Evolutionary conservation across 108 stramenopile species (phyloP).

Genomic region (Fragilaria crotonensis): DNA sequence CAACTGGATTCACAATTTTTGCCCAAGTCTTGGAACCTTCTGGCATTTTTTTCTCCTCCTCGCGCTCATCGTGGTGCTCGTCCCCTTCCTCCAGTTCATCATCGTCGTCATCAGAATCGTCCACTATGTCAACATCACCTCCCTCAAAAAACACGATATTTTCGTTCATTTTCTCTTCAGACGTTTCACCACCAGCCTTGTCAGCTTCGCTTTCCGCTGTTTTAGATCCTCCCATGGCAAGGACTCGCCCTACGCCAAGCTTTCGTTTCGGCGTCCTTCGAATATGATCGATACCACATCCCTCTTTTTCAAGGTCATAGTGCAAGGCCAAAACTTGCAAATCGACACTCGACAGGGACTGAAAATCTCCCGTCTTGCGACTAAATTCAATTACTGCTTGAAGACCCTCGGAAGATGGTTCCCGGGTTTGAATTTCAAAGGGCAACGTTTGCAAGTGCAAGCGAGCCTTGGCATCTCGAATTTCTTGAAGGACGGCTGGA

Average conservation of each 20-base stretch:
- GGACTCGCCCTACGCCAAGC: constrained; percentile 45
- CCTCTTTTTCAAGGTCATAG: constrained; percentile 83
- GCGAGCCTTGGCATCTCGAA: constrained; percentile 70
- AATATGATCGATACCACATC: constrained; percentile 43
- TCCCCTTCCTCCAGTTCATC: constrained; percentile 31
- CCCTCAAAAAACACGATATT: constrained; percentile 22
- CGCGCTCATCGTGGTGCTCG: constrained; percentile 10
- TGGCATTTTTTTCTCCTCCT: constrained; percentile 6
- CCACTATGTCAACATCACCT: constrained; percentile 26
- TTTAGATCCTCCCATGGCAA: constrained; percentile 16
- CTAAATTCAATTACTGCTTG: constrained; percentile 71
- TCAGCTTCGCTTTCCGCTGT: neutral
- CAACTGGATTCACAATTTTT: constrained; percentile 41
- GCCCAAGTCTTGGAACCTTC: constrained; percentile 43
- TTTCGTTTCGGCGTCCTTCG: constrained; percentile 69
- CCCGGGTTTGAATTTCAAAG: constrained; percentile 35
- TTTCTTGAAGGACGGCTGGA: constrained; percentile 63
- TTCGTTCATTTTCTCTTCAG: neutral
- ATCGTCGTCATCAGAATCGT: constrained; percentile 42
- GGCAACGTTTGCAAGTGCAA: constrained; percentile 48
- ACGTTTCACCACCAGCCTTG: constrained; percentile 1
- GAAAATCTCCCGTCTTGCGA: constrained; percentile 91
- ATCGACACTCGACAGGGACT: constrained; percentile 73
- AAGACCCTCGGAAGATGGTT: constrained; percentile 47
- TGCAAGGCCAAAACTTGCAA: constrained; percentile 86